A percentile compares a stretch with the other conserved stretches of the same genome.
Conservation (phyloP, 208 protist genomes). For the Angomonas desouzai region DNA sequence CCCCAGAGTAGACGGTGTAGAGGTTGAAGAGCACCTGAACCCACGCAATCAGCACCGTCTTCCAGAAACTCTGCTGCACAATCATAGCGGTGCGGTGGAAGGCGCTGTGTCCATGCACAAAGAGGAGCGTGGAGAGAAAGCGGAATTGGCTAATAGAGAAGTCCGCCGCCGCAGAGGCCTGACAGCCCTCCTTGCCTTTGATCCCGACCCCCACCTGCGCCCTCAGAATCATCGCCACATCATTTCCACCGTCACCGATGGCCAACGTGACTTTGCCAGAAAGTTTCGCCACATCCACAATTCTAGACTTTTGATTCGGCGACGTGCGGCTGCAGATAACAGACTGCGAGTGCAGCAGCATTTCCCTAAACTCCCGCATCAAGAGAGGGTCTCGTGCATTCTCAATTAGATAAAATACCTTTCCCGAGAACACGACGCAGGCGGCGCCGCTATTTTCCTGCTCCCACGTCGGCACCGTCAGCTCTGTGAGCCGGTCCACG, state of each 20-base stretch:
- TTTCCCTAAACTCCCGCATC: slow-evolving; percentile 32
- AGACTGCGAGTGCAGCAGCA: slow-evolving; percentile 45
- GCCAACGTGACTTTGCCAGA: slow-evolving; percentile 71
- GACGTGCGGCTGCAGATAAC: slow-evolving; percentile 74
- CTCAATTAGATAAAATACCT: slow-evolving; percentile 44
- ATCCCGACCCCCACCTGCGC: slow-evolving; percentile 90
- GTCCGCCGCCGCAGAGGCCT: slow-evolving; percentile 88
- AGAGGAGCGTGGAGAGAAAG: slow-evolving; percentile 85
- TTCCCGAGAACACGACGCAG: slow-evolving; percentile 54
- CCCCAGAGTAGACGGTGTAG: slow-evolving; percentile 70
- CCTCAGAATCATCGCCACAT: slow-evolving; percentile 94
- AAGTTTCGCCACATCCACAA: slow-evolving; percentile 53
- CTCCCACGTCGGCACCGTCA: background rate
- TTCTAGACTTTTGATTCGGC: slow-evolving; percentile 62
- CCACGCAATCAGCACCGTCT: slow-evolving; percentile 91
- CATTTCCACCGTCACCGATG: slow-evolving; percentile 94
- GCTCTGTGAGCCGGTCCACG: background rate
- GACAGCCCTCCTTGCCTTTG: slow-evolving; percentile 82
- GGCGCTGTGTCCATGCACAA: slow-evolving; percentile 93
- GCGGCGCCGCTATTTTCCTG: background rate
- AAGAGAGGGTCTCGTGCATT: slow-evolving; percentile 31
- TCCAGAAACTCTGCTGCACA: slow-evolving; percentile 96
- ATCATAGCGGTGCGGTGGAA: slow-evolving; percentile 89
- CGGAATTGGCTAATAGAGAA: slow-evolving; percentile 90
- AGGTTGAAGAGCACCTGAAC: slow-evolving; percentile 91